Evolutionary conservation across 371 early-diverging fungal genomes (phyloP).

Genomic region (Rhizopus sp.): DNA sequence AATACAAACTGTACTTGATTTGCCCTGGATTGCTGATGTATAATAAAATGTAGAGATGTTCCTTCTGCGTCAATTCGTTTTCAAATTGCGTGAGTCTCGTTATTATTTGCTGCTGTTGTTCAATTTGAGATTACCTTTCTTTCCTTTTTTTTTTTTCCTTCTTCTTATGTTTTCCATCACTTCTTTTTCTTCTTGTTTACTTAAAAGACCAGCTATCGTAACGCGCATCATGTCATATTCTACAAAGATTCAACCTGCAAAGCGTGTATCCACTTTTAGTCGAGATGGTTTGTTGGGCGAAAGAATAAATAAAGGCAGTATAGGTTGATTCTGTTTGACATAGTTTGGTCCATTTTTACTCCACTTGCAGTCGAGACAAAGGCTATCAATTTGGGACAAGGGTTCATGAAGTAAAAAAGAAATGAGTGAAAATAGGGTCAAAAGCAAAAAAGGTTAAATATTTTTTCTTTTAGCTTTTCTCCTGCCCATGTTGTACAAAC

Average conservation of each 20-base stretch:
- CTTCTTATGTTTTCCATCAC: background rate
- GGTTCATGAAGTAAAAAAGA: constrained; percentile 72
- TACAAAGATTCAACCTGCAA: constrained; percentile 29
- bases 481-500: constrained; percentile 84
- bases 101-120: background rate
- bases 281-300: constrained; percentile 35
- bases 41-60: background rate
- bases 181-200: constrained; percentile 6
- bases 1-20: constrained; percentile 35
- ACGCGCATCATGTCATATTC: background rate
- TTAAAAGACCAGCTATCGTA: background rate
- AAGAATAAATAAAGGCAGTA: background rate
- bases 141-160: background rate
- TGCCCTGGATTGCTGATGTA: constrained; percentile 41
- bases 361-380: constrained; percentile 80
- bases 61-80: background rate
- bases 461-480: constrained; percentile 65
- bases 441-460: background rate
- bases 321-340: background rate
- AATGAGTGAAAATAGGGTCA: background rate
- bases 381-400: constrained; percentile 95
- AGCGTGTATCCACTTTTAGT: constrained; percentile 44
- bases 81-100: background rate
- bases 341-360: constrained; percentile 94
- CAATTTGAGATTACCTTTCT: background rate